Evolutionary conservation across 306 rosid species (phyloP).

Genomic region (Clitoria ternatea): DNA sequence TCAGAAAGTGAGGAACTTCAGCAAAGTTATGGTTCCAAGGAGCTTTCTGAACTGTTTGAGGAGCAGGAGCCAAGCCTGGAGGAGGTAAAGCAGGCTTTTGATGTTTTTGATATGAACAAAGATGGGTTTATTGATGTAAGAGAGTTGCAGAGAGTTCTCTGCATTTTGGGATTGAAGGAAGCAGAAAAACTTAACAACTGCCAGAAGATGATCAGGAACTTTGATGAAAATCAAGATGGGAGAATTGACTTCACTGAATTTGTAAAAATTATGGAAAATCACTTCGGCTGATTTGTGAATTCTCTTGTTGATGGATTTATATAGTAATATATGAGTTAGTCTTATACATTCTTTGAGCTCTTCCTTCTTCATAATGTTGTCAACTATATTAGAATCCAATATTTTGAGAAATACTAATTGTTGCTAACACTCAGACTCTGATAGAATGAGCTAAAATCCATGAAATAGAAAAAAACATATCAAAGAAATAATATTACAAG

Average conservation of each 20-base stretch:
- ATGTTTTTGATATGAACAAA: constrained; percentile 73
- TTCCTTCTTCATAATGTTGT: background rate
- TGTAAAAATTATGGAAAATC: constrained; percentile 66
- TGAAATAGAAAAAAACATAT: background rate
- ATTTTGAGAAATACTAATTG: background rate
- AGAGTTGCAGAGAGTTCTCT: constrained; percentile 67
- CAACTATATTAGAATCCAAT: constrained; percentile 4
- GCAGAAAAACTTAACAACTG: constrained; percentile 46
- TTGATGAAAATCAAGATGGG: constrained; percentile 62
- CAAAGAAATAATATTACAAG: background rate
- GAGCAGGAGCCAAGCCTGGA: constrained; percentile 80
- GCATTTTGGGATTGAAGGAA: constrained; percentile 53
- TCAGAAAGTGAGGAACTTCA: constrained; percentile 46
- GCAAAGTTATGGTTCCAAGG: constrained; percentile 31
- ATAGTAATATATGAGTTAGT: background rate
- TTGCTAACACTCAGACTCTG: background rate
- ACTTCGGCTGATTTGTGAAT: constrained; percentile 41
- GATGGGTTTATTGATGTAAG: constrained; percentile 74
- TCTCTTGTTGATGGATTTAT: background rate
- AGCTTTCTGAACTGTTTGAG: constrained; percentile 57
- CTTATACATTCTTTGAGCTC: background rate
- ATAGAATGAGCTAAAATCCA: background rate
- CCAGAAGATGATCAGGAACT: constrained; percentile 59
- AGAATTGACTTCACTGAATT: constrained; percentile 72
- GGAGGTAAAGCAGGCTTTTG: constrained; percentile 83